These are phyloP conservation scores for Asterophora parasitica DNA, from an alignment of 768 basidiomycete species.

Conservation along the genomic window DNA sequence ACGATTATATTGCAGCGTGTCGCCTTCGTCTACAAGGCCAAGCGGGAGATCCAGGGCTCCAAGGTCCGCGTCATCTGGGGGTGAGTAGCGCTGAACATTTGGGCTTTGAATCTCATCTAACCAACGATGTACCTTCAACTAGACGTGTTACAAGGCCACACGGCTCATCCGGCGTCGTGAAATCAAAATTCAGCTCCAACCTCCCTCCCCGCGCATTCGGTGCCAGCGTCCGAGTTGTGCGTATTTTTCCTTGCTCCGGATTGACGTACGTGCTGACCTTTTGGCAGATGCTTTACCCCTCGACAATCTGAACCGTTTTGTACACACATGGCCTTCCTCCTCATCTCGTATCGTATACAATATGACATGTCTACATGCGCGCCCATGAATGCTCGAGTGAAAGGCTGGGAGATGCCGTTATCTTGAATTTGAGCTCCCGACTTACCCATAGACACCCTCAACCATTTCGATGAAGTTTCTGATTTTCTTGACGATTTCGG, in stretches of 20 bases:
- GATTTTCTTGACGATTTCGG: too few species aligned
- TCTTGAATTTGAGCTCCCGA: too few species aligned
- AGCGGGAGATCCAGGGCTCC: conserved; percentile 89
- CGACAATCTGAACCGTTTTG: conserved; percentile 58
- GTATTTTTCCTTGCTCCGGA: conserved; percentile 25
- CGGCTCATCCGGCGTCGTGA: conserved; percentile 92
- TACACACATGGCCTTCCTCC: conserved; percentile 30
- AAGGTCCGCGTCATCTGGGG: conserved; percentile 99
- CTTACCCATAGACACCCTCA: too few species aligned
- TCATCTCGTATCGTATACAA: conserved; percentile 37
- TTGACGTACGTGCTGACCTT: conserved; percentile 6
- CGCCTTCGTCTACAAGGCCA: conserved; percentile 97
- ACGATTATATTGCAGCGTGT: conserved; percentile 63
- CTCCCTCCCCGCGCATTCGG: conserved; percentile 94
- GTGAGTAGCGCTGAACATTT: conserved; percentile 37
- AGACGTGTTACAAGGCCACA: conserved; percentile 92
- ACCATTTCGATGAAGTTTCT: too few species aligned
- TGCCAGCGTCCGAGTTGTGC: conserved; percentile 84
- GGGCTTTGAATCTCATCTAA: not conserved
- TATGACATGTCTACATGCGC: conserved; percentile 42
- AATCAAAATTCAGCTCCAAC: conserved; percentile 94
- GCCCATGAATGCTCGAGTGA: conserved; percentile 1
- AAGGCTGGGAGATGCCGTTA: not conserved
- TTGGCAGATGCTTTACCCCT: conserved; percentile 86
- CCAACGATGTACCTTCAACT: not conserved